Conservation (phyloP, 192 early-diverging fungal species). For the Entomortierella chlamydospora region DNA sequence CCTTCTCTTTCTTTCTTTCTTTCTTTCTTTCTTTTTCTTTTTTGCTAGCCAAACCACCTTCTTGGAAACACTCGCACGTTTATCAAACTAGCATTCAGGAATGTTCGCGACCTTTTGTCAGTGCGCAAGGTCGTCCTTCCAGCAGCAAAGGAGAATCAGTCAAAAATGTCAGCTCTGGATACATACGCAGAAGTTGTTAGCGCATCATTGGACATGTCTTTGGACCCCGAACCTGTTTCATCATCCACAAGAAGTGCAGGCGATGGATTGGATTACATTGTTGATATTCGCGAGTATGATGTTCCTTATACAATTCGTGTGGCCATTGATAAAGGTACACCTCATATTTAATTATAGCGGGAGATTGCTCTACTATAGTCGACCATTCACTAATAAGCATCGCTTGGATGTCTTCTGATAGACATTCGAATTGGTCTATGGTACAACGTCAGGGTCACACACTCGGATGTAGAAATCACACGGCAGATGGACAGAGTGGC, state of each 20-base stretch:
- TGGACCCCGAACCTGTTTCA: constrained; percentile 24
- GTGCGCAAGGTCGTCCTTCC: constrained; percentile 82
- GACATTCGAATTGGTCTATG: constrained; percentile 95
- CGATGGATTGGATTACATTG: constrained; percentile 76
- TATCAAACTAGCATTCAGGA: constrained; percentile 87
- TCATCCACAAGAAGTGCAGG: constrained; percentile 46
- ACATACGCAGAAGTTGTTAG: constrained; percentile 80
- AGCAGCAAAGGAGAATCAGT: constrained; percentile 74
- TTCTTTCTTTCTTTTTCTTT: neutral
- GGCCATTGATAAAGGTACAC: constrained; percentile 92
- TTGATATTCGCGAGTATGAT: constrained; percentile 97
- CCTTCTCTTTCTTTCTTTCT: neutral
- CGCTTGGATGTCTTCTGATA: constrained; percentile 18
- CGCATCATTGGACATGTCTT: constrained; percentile 50
- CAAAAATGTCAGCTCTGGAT: constrained; percentile 67
- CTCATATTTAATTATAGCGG: no score
- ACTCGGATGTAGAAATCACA: constrained; percentile 63
- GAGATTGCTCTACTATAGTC: no score
- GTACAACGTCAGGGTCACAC: constrained; percentile 84
- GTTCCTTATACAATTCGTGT: constrained; percentile 96
- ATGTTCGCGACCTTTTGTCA: constrained; percentile 81
- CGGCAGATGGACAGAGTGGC: constrained; percentile 85
- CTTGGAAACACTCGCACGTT: constrained; percentile 74
- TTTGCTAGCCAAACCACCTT: constrained; percentile 95
- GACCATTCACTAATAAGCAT: neutral